Evolutionary conservation across 2,329 filamentous ascomycete genomes (phyloP), one percentile per base, ranked within the genome.

Genomic region (Chrysoporthe deuterocubensis): DNA sequence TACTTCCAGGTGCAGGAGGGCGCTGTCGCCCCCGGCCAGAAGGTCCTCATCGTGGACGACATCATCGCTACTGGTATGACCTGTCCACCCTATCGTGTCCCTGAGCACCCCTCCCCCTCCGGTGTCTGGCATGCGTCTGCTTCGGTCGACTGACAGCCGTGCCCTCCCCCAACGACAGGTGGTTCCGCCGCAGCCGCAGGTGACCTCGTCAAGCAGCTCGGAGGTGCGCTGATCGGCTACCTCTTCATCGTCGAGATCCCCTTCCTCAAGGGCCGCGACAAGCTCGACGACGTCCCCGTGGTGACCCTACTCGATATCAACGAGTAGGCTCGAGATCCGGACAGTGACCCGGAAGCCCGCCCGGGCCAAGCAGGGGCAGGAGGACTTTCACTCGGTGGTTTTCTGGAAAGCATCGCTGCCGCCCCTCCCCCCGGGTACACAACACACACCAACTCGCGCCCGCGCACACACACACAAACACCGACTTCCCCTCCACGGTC

Each of bases 241-340:
- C 83, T 97, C 71, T 99, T 99, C 84, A 92, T 99, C 75, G 92
- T 98, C 78, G 95, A 98, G 81, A 91, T 99, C 72, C 91, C 94
- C 74, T 95, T 96, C 81, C 89, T 99, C 73, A 93, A 97, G 78
- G 96, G 96, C 73, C 89, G 93, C 74, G 91, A 94, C 71, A 96
- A 97, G 86, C 91, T 99, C 73, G 89, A 90, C 73, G 90, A 90
- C 66, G 80, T 81, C 60, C 93, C 94, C 13, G 90, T 94, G 64
- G 88, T 92, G 78, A 97, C 95, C 56, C 88, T 99, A 48, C 87
- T 99, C 71, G 90, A 88, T 78, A 67, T 82, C 78, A 75, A 71
- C 59, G 66, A 68, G 34, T 69, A 65, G 60, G 46, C 60, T 21
- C 14, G 2, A 11, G 42, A 3, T 16, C 2, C 42, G 26, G 21